These are phyloP conservation scores for Saccharomyces hybrid DNA, from an alignment of 1,139 yeast species.

Conservation along the genomic window DNA sequence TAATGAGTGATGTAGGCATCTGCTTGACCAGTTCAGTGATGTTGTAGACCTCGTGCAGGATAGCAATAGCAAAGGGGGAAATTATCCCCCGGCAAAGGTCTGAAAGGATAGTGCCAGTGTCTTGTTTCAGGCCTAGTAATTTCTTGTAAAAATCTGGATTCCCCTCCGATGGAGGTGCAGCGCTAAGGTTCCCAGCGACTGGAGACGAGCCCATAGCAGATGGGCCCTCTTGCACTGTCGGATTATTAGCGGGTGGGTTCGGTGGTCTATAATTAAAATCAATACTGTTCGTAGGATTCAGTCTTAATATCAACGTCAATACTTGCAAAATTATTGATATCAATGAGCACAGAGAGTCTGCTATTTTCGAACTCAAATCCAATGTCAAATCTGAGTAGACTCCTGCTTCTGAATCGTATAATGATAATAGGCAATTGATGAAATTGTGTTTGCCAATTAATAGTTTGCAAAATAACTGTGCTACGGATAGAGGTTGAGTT, in stretches of 20 bases:
- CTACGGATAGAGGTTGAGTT: slow-evolving; percentile 6
- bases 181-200: not conserved
- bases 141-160: slow-evolving; percentile 21
- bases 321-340: slow-evolving; percentile 20
- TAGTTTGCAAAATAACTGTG: slow-evolving; percentile 17
- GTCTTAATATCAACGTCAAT: slow-evolving; percentile 21
- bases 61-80: slow-evolving; percentile 26
- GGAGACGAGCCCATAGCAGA: not conserved
- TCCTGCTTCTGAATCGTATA: slow-evolving; percentile 10
- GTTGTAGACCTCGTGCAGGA: slow-evolving; percentile 24
- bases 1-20: slow-evolving; percentile 27
- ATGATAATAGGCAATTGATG: slow-evolving; percentile 14
- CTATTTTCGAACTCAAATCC: slow-evolving; percentile 8
- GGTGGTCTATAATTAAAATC: slow-evolving; percentile 20
- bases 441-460: slow-evolving; percentile 19
- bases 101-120: slow-evolving; percentile 15
- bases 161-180: slow-evolving; percentile 8
- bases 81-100: slow-evolving; percentile 22
- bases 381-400: slow-evolving; percentile 4
- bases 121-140: slow-evolving; percentile 24
- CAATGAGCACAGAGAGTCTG: slow-evolving; percentile 18
- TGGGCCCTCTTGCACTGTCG: not conserved
- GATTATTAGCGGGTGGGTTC: slow-evolving; percentile 1
- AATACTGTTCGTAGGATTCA: slow-evolving; percentile 29
- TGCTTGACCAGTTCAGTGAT: slow-evolving; percentile 24